Evolutionary conservation across 2,329 filamentous ascomycete genomes (phyloP).

Genomic region (Talaromyces sp.): DNA sequence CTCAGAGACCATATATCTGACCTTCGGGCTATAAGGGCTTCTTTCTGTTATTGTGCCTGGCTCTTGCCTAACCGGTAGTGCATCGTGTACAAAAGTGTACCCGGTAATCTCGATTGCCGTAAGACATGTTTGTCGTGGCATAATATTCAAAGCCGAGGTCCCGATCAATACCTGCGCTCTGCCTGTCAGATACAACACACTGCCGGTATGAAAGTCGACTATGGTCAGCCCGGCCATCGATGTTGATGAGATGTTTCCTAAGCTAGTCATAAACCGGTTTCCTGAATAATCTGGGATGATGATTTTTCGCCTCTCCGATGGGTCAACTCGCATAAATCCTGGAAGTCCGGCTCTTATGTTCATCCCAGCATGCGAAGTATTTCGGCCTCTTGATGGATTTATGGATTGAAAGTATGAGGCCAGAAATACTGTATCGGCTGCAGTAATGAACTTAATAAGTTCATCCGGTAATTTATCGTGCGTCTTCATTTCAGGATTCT

Average conservation of each 20-base stretch:
- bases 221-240: slow-evolving; percentile 17
- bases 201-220: slow-evolving; percentile 17
- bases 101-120: slow-evolving; percentile 13
- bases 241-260: slow-evolving; percentile 16
- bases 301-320: slow-evolving; percentile 12
- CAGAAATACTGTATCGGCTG: background rate
- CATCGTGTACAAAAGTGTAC: slow-evolving; percentile 13
- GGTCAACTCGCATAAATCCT: slow-evolving; percentile 15
- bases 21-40: slow-evolving; percentile 17
- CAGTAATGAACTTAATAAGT: background rate
- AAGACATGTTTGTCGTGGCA: slow-evolving; percentile 13
- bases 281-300: slow-evolving; percentile 17
- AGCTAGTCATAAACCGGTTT: slow-evolving; percentile 13
- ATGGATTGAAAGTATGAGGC: background rate
- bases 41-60: slow-evolving; percentile 13
- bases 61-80: slow-evolving; percentile 16
- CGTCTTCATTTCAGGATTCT: background rate
- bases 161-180: slow-evolving; percentile 12
- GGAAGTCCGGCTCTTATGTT: slow-evolving; percentile 17
- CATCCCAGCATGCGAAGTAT: slow-evolving; percentile 16
- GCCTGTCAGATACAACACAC: slow-evolving; percentile 19
- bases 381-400: background rate
- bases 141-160: background rate
- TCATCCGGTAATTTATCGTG: background rate
- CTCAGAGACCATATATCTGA: slow-evolving; percentile 15